Evolutionary conservation across 345 rosid genomes (phyloP), one percentile per base, ranked within the genome.

Genomic region (Adansonia digitata): DNA sequence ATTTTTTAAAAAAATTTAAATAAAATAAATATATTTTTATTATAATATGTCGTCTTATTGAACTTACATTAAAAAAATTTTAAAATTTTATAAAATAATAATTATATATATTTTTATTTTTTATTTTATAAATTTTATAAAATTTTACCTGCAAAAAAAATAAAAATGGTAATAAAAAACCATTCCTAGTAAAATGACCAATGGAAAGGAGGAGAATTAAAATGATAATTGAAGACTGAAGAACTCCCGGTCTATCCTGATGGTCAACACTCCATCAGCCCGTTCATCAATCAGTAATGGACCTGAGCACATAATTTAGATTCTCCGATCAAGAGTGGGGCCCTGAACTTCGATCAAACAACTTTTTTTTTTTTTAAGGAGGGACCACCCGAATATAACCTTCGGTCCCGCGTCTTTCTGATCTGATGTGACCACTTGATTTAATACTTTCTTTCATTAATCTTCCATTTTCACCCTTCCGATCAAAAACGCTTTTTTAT

Each of bases 401-500:
- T 45, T 71, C 55, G 52, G 8, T 77, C 79, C 79, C 82, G 74
- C 83, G 81, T 80, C 84, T 77, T 22, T 81, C 57, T 69, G 74
- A 81, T 74, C 49, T 62, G 77, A 81, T 35, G 73, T 82, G 48
- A 79, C 84, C 70, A 61, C 76, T n/a, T 59, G 26, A 52, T 57
- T 55, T 1, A 68, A 68, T 72, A 24, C 7, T 22, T 59, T 1
- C 12, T 3, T 9, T 55, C 24, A 5, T 62, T 0, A 34, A 52
- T n/a, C 7, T 39, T 81, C 65, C 60, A 52, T 76, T 73, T 10
- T 70, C 37, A 51, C 77, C 90, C 90, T 86, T 86, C 73, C 0
- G 92, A 85, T 88, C 72, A 60, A 67, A 61, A 43, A 57, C 75
- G 73, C 48, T 55, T 12, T 24, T 24, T 20, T 6, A 5, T 51